Evolutionary conservation across 306 rosid genomes (phyloP), one percentile per base, ranked within the genome.

Genomic region (Cucurbita maxima): DNA sequence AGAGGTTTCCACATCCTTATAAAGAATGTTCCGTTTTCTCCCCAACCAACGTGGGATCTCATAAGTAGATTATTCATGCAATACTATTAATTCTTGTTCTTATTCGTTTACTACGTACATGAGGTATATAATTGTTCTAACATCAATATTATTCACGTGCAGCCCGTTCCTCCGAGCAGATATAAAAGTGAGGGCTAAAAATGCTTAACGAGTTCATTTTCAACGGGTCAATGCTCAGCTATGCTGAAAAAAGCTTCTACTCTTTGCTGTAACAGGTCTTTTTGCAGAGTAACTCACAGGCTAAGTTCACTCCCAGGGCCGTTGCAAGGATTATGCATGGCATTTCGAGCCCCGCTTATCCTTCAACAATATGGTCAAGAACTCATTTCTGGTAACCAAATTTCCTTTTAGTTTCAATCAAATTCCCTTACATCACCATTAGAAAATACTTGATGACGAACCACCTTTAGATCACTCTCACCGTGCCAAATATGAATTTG

Each of bases 301-400:
- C 84, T 52, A 86, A 86, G 79, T 87, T 87, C 85, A 90, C 96
- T 68, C 97, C 99, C 70, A 85, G 98, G 87, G 97, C 98, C 37
- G 59, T 86, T 79, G 96, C 99, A 44, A 94, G 97, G 83, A 82
- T 93, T 79, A 87, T 90, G 96, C 98, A 93, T 62, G 98, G 97
- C 80, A 84, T 94, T 82, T 89, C 86, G 73, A 94, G 98, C 87
- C 98, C 97, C 56, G 85, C 97, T 44, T 94, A 94, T 81, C 84
- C 98, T 75, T 86, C 96, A 56, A 51, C 92, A 76, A 58, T 71
- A 59, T 94, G 98, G 98, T 87, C 86, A 69, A 88, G 75, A 84
- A 89, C 98, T 78, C 95, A 94, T 81, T 90, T 94, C 86, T 94
- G 97, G 99, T 94, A 87, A 3, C 72, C 52, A 16, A 73, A 58